These are phyloP conservation scores for Ogataea nakhonphanomensis DNA, from an alignment of 805 yeast genomes.

Conservation along the genomic window DNA sequence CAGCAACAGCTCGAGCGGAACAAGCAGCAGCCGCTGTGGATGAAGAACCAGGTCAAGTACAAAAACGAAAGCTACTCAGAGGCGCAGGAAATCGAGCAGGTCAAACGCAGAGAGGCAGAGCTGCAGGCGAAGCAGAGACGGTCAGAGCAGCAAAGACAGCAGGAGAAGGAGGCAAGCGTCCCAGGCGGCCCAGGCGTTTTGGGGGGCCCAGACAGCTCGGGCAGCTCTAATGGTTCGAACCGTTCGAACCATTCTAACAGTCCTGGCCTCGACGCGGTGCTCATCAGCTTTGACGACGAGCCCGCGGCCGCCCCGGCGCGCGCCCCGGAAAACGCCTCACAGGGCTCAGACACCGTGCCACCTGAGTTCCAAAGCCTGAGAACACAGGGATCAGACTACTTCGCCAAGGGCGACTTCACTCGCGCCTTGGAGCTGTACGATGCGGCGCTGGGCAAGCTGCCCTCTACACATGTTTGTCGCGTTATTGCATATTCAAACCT, in stretches of 20 bases:
- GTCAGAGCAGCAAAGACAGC: no score
- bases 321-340: neutral
- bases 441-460: constrained; percentile 47
- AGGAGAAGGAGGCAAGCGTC: no score
- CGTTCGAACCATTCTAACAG: neutral
- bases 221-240: neutral
- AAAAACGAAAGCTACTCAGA: constrained; percentile 40
- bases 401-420: constrained; percentile 78
- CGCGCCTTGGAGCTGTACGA: constrained; percentile 60
- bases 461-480: constrained; percentile 59
- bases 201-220: neutral
- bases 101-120: constrained; percentile 18
- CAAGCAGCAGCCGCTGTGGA: constrained; percentile 64
- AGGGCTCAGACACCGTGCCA: constrained; percentile 3
- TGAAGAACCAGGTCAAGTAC: constrained; percentile 54
- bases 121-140: constrained; percentile 40
- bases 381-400: constrained; percentile 57
- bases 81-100: constrained; percentile 41
- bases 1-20: constrained; percentile 29
- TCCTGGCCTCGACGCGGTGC: neutral
- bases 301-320: neutral
- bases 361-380: constrained; percentile 45
- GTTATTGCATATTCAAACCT: constrained; percentile 74
- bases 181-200: no score
- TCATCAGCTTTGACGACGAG: neutral